Base-by-base conservation (phyloP, 345 rosid genomes). In the Eucalyptus victrix region DNA sequence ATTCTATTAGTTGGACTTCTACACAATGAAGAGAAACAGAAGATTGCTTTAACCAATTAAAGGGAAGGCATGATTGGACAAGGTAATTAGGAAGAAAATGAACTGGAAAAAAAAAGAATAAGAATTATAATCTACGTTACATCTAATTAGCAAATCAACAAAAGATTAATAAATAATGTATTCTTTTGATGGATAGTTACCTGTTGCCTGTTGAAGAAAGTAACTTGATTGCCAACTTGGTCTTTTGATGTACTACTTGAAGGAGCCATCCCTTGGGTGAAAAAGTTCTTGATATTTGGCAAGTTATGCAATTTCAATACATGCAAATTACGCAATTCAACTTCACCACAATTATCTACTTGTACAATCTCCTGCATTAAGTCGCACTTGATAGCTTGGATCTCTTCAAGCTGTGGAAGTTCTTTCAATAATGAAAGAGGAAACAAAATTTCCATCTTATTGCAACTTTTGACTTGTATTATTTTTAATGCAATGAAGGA, bases 221-320 rank as follows among this genome's bases (percentile, higher is more conserved):
- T 21, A 69, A 5, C 80, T 69, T 69, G 44, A 69, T 3, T 69
- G 80, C 3, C 80, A 32, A 34, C 42, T 69, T 18, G 44, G 44
- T 32, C 19, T 3, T 34, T 9, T 69, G 24, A 34, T 5, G 42
- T 16, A 17, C 44, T 17, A 69, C 80, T 69, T 5, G 24, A 69
- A 69, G 44, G 24, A 69, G 80, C 24, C 1, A 0, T 69, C 24
- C 24, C 24, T 0, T 1, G 1, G 2, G 24, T 32, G 5, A 17
- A 69, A 69, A 69, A 69, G 24, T 69, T 69, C 12, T n/a, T 69
- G 21, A 69, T 34, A 69, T 9, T 9, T 9, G 44, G 42, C 44
- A 69, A 34, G 12, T 34, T 2, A 5, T 24, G 4, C 42, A 69
- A 69, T 18, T 69, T 4, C 12, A 69, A 69, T 5, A 5, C 42